Evolutionary conservation across 352 stramenopile species (phyloP), one percentile per base, ranked within the genome.

Genomic region (Globisporangium abappressorium): DNA sequence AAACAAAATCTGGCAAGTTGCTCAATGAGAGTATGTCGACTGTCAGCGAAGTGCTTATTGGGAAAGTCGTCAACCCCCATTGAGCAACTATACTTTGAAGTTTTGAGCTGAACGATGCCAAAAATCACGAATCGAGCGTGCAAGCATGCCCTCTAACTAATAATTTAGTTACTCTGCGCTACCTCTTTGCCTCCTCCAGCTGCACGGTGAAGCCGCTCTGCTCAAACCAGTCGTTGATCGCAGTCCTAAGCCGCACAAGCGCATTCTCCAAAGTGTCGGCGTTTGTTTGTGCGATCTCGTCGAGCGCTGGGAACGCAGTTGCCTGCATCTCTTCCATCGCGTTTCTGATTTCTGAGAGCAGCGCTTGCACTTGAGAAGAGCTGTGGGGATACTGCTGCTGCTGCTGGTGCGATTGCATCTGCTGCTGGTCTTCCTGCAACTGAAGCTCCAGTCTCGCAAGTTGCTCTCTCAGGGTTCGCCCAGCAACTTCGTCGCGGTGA

Each of bases 141-240:
- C 38, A 18, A 5, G 7, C 14, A 46, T 20, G 14, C 15, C 15
- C 38, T 20, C 14, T 14, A 18, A 14, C 38, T 46, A 46, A 20
- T 46, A 46, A 46, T 20, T 7, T 20, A 14, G 9, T 18, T 7
- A 20, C 38, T 2, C 11, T 15, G 12, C 11, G 11, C 36, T 51
- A 15, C 8, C 9, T 66, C 28, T 43, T 9, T 1, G n/a, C 5
- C 26, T 56, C 46, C 36, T 72, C 43, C 1, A 74, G 24, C 18
- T 49, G 53, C 22, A 71, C 67, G 14, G 49, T 47, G 69, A 77
- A 85, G 3, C 67, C 78, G 9, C 71, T 59, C 34, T 80, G 78
- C n/a, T 73, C 47, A 22, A 71, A 73, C 68, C 77, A 83, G 62
- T 80, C 70, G 4, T 78, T 67, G 8, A 79, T 68, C 2, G 57